Conservation (phyloP, 2,329 filamentous ascomycete species). For the Trichoderma endophyticum region DNA sequence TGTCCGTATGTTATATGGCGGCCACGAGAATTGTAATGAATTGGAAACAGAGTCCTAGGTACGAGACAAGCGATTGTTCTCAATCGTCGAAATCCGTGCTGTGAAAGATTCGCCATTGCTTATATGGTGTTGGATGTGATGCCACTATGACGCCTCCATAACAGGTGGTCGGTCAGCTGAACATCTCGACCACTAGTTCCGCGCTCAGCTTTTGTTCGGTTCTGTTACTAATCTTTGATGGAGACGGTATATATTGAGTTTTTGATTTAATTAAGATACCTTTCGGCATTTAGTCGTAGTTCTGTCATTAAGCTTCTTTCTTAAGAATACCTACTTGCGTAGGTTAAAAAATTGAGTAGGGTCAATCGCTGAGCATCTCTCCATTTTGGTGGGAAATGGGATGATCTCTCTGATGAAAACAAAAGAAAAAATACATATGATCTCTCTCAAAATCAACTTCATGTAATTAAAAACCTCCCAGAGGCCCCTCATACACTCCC, state of each 20-base stretch:
- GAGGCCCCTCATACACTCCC: slow-evolving; percentile 22
- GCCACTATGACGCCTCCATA: slow-evolving; percentile 10
- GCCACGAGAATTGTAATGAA: neutral
- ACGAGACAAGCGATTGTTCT: neutral
- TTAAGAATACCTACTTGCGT: neutral
- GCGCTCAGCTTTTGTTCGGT: neutral
- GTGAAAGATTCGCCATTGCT: neutral
- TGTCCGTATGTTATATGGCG: neutral
- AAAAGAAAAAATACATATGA: no score
- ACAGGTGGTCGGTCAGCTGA: neutral
- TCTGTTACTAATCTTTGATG: neutral
- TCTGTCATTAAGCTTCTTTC: neutral
- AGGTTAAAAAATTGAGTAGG: neutral
- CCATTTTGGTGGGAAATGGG: neutral
- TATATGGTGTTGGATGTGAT: neutral
- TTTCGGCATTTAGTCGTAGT: neutral
- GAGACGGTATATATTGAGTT: neutral
- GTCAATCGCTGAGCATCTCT: neutral
- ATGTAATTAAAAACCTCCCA: neutral
- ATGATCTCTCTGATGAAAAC: neutral
- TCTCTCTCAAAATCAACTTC: neutral
- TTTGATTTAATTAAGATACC: neutral
- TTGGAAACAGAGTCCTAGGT: no score
- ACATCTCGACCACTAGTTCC: neutral
- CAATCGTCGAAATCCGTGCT: neutral